A percentile compares a stretch with the other conserved stretches of the same genome.
phyloP scores from a whole-genome alignment of 257 asterid species.

The Solanum pimpinellifolium region DNA sequence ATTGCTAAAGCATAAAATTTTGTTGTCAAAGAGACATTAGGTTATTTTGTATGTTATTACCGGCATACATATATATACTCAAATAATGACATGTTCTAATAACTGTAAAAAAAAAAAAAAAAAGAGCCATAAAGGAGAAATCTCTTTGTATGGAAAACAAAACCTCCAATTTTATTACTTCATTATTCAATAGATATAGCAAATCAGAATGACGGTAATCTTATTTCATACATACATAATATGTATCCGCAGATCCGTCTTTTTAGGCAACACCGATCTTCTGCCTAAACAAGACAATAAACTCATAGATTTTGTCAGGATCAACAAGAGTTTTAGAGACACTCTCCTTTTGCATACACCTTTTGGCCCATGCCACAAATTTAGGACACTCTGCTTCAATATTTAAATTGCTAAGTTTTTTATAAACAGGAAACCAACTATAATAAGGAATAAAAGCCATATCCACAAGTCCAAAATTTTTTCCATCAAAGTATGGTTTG shows the following conservation, averaged over 20 bases:
- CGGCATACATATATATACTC: not conserved
- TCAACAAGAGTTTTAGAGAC: slow-evolving; percentile 6
- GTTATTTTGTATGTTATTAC: not conserved
- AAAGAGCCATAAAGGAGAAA: not conserved
- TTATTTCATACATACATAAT: not conserved
- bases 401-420: slow-evolving; percentile 1
- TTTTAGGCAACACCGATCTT: not conserved
- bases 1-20: not conserved
- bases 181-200: not conserved
- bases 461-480: slow-evolving; percentile 9
- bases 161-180: not conserved
- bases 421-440: slow-evolving; percentile 4
- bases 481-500: slow-evolving; percentile 2
- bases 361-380: slow-evolving; percentile 4
- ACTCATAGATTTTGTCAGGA: slow-evolving; percentile 3
- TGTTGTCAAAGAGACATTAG: not conserved
- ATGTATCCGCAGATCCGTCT: not conserved
- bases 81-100: not conserved
- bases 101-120: not conserved
- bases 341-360: slow-evolving; percentile 10
- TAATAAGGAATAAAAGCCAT: slow-evolving; percentile 3
- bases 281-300: not conserved
- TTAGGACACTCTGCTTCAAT: slow-evolving; percentile 3
- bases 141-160: not conserved
- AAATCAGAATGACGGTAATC: not conserved